A percentile compares a stretch with the other conserved stretches of the same genome.
Evolutionary conservation across 2,329 filamentous ascomycete species (phyloP).

Genomic region (Dactylonectria estremocensis): DNA sequence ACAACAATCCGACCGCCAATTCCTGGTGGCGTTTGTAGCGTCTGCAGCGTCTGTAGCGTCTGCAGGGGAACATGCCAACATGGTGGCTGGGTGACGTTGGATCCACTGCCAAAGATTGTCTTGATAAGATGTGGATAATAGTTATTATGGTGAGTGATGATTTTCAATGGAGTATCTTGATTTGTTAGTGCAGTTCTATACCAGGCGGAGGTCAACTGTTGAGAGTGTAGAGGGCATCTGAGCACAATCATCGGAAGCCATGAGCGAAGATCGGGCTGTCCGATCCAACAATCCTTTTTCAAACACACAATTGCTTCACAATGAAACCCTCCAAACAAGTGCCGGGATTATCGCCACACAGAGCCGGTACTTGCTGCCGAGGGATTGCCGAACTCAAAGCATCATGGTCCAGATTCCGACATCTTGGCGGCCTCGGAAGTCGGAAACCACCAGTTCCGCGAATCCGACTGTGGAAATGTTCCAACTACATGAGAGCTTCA

Average conservation of each 20-base stretch:
- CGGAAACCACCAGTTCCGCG: conserved; percentile 7
- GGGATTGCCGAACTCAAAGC: neutral
- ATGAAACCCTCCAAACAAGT: neutral
- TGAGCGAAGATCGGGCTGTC: too few relatives aligned
- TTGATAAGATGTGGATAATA: conserved; percentile 16
- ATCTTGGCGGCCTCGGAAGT: conserved; percentile 14
- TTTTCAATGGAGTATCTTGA: neutral
- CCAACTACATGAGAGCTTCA: conserved; percentile 3
- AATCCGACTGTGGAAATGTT: conserved; percentile 7
- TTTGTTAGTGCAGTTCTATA: neutral
- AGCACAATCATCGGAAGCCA: too few relatives aligned
- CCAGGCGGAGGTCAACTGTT: neutral
- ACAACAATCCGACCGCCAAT: neutral
- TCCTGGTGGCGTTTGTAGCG: too few relatives aligned
- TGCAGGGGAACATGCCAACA: neutral
- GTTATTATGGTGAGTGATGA: conserved; percentile 10
- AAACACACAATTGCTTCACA: neutral
- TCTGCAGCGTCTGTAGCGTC: neutral
- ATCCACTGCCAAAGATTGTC: neutral
- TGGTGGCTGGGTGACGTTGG: neutral
- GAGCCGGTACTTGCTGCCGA: neutral
- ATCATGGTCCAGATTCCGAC: neutral
- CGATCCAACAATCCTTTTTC: neutral
- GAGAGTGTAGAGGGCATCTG: neutral
- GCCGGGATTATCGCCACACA: neutral